Evolutionary conservation across 257 asterid species (phyloP).

Genomic region (Solanum acaule): DNA sequence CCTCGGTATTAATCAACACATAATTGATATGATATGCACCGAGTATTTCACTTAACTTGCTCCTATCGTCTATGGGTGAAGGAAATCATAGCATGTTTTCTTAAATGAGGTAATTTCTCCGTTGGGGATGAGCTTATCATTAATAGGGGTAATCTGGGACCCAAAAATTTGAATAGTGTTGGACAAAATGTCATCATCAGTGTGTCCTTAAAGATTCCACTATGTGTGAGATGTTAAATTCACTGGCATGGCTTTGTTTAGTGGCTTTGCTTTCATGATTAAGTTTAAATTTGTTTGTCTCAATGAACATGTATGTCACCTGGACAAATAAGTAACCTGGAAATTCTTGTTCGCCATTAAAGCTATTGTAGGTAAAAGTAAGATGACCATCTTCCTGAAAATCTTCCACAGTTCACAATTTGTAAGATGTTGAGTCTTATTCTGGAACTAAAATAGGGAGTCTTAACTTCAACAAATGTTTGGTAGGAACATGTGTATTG

Average conservation of each 20-base stretch:
- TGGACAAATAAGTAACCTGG: constrained; percentile 47
- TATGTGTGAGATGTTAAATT: constrained; percentile 76
- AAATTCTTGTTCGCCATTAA: background rate
- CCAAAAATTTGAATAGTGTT: constrained; percentile 48
- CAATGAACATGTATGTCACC: constrained; percentile 54
- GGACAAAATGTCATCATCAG: constrained; percentile 45
- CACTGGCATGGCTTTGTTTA: constrained; percentile 18
- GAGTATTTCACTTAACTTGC: constrained; percentile 23
- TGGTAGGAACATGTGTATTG: too few relatives aligned
- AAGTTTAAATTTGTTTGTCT: constrained; percentile 26
- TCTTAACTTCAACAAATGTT: too few relatives aligned
- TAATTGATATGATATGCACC: constrained; percentile 73
- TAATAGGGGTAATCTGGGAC: constrained; percentile 50
- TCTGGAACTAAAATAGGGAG: too few relatives aligned
- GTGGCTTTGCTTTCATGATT: constrained; percentile 52
- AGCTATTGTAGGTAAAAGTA: constrained; percentile 46
- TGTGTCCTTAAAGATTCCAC: constrained; percentile 79
- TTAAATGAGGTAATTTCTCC: constrained; percentile 34
- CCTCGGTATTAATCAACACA: constrained; percentile 22
- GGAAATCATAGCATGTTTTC: constrained; percentile 62
- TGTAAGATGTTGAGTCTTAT: too few relatives aligned
- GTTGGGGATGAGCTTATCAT: constrained; percentile 56
- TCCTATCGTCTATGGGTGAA: constrained; percentile 28
- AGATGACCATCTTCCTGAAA: constrained; percentile 36
- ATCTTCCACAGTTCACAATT: constrained; percentile 32